phyloP scores from a whole-genome alignment of 2,329 filamentous ascomycete species.

The Talaromyces sp. region DNA sequence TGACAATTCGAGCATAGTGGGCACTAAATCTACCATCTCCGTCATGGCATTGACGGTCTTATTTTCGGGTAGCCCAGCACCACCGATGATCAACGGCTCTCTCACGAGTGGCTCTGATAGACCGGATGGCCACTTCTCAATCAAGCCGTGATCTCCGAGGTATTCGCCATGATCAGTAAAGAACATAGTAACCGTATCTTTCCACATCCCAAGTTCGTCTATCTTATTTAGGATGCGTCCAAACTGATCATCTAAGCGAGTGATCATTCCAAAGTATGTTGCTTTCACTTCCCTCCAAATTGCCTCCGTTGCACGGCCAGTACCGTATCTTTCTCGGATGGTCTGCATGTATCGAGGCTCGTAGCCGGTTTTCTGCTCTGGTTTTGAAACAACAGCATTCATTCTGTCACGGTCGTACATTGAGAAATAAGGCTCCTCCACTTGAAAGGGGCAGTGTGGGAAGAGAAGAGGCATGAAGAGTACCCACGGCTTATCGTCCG shows the following conservation, averaged over 20 bases:
- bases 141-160: conserved; percentile 47
- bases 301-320: conserved; percentile 39
- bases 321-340: conserved; percentile 39
- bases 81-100: conserved; percentile 46
- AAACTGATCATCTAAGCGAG: conserved; percentile 47
- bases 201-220: conserved; percentile 36
- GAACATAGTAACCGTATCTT: conserved; percentile 41
- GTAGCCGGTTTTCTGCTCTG: conserved; percentile 39
- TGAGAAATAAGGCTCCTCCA: conserved; percentile 50
- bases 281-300: conserved; percentile 47
- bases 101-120: conserved; percentile 43
- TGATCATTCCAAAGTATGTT: conserved; percentile 50
- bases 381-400: conserved; percentile 21
- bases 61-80: conserved; percentile 39
- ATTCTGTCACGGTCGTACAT: conserved; percentile 41
- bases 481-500: conserved; percentile 25
- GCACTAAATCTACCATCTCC: conserved; percentile 49
- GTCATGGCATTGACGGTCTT: conserved; percentile 35
- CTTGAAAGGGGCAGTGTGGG: conserved; percentile 48
- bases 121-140: conserved; percentile 51
- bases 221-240: conserved; percentile 33
- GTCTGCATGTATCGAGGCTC: conserved; percentile 44
- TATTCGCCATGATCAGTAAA: conserved; percentile 43
- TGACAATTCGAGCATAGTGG: conserved; percentile 43
- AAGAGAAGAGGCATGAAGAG: conserved; percentile 26